Conservation (phyloP, 2,329 filamentous ascomycete species). For the Stachybotrys echinatus region DNA sequence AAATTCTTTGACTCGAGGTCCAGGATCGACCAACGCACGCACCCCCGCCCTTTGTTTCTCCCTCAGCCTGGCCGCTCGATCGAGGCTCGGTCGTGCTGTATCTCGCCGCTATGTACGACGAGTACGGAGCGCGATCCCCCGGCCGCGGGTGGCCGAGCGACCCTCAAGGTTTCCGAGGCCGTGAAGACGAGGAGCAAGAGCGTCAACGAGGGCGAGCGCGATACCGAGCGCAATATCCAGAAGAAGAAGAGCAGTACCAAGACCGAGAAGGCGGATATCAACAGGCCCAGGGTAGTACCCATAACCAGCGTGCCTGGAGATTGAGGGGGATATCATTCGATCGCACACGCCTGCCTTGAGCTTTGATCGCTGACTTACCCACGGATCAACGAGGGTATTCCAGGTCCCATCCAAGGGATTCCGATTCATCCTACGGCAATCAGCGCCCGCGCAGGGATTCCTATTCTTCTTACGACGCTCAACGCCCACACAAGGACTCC, state of each 20-base stretch:
- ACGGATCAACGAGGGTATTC: constrained; percentile 37
- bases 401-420: constrained; percentile 29
- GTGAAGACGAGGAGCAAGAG: constrained; percentile 17
- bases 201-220: neutral
- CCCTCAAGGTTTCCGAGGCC: constrained; percentile 7
- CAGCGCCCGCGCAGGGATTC: too few relatives aligned
- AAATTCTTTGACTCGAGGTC: too few relatives aligned
- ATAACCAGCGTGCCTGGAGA: neutral
- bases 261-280: constrained; percentile 33
- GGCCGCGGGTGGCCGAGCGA: constrained; percentile 17
- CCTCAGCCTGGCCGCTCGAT: neutral
- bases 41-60: neutral
- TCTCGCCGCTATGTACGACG: constrained; percentile 37
- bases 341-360: constrained; percentile 20
- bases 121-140: constrained; percentile 26
- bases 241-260: constrained; percentile 15
- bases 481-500: too few relatives aligned
- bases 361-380: constrained; percentile 39
- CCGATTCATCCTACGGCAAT: too few relatives aligned
- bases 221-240: neutral
- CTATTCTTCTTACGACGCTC: too few relatives aligned
- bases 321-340: neutral
- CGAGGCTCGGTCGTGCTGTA: neutral
- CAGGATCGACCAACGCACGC: too few relatives aligned
- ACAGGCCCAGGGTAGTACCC: constrained; percentile 45